Conservation (phyloP, 176 grass and related monocot species). For the Echinochloa phyllopogon region DNA sequence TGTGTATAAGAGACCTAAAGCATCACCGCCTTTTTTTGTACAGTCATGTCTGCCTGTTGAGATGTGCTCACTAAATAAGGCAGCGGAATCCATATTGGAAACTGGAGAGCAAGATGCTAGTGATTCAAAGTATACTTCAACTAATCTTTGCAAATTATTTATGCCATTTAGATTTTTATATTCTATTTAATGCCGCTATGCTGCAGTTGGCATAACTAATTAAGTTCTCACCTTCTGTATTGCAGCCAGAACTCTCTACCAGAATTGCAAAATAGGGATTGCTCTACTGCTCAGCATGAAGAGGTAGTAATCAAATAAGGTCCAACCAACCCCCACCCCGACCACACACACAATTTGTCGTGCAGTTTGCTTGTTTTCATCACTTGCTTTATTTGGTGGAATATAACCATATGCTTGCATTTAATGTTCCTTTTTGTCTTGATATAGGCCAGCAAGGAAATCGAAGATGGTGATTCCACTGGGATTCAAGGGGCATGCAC, state of each 20-base stretch:
- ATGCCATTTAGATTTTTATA: constrained; percentile 32
- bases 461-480: constrained; percentile 29
- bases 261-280: constrained; percentile 33
- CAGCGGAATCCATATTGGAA: constrained; percentile 30
- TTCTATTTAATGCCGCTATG: constrained; percentile 33
- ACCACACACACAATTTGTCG: background rate
- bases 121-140: constrained; percentile 48
- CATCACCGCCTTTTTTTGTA: constrained; percentile 21
- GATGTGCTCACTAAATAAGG: constrained; percentile 38
- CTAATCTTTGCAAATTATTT: constrained; percentile 15
- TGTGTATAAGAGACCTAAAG: constrained; percentile 17
- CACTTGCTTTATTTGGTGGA: constrained; percentile 13
- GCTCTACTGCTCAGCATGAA: constrained; percentile 24
- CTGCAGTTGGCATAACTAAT: constrained; percentile 33
- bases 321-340: background rate
- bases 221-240: constrained; percentile 31
- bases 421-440: constrained; percentile 42
- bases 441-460: constrained; percentile 40
- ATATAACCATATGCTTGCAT: constrained; percentile 33
- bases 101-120: constrained; percentile 33
- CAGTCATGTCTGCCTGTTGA: constrained; percentile 34
- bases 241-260: constrained; percentile 42
- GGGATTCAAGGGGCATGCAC: constrained; percentile 44
- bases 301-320: constrained; percentile 33
- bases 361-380: constrained; percentile 14